Evolutionary conservation across 768 basidiomycete species (phyloP).

Genomic region (Lentinula sp.): DNA sequence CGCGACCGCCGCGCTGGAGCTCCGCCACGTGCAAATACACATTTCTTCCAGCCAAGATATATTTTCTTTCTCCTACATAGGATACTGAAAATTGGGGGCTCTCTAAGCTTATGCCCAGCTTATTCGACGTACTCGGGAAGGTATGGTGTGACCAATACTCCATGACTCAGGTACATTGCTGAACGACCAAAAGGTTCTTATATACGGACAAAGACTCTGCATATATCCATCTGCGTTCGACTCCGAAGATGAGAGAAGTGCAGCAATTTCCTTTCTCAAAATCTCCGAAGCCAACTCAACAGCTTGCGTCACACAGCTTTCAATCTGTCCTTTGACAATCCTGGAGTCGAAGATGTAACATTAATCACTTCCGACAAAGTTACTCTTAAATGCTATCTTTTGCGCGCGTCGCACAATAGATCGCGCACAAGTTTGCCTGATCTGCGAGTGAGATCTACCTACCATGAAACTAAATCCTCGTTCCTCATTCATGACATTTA

Average conservation of each 20-base stretch:
- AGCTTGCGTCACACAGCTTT: background rate
- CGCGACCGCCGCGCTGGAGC: no score
- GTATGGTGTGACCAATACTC: background rate
- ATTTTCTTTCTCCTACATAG: background rate
- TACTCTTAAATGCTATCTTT: background rate
- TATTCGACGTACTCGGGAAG: background rate
- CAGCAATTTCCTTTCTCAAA: background rate
- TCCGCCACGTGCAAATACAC: no score
- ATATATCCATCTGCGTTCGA: conserved; percentile 3
- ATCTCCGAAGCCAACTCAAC: background rate
- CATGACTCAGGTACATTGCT: background rate
- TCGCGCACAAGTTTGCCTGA: conserved; percentile 17
- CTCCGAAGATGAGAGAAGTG: background rate
- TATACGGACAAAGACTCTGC: background rate
- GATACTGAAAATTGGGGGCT: background rate
- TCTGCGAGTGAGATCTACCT: background rate
- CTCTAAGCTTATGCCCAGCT: background rate
- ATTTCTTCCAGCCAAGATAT: no score
- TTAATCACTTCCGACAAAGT: background rate
- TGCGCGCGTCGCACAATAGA: conserved; percentile 20
- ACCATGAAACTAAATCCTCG: background rate
- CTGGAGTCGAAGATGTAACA: background rate
- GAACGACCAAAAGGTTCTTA: background rate
- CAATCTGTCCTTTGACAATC: background rate
- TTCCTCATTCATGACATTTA: background rate